phyloP scores from a whole-genome alignment of 495 filamentous ascomycete species.

The Penicillium longicatenatum region DNA sequence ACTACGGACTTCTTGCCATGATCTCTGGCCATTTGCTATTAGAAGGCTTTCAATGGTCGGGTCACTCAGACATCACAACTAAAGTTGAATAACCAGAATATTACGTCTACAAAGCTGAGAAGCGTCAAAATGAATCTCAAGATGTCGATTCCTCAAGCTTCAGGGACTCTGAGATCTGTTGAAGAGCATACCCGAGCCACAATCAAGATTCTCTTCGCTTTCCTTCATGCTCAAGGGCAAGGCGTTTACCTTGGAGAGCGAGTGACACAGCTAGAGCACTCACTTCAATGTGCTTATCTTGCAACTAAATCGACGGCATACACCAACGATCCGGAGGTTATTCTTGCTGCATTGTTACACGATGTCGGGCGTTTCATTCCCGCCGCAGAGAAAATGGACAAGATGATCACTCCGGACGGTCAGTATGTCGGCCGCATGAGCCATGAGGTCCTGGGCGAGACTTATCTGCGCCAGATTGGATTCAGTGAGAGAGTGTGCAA shows the following conservation, averaged over 20 bases:
- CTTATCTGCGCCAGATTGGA: conserved; percentile 37
- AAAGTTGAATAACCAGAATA: background rate
- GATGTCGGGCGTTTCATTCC: conserved; percentile 47
- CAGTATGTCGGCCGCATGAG: conserved; percentile 38
- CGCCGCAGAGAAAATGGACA: conserved; percentile 29
- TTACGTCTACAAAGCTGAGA: background rate
- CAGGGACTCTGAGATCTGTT: conserved; percentile 6
- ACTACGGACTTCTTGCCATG: conserved; percentile 12
- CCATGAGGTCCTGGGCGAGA: conserved; percentile 42
- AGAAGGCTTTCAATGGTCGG: background rate
- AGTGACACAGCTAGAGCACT: conserved; percentile 46
- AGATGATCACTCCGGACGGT: conserved; percentile 23
- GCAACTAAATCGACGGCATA: conserved; percentile 25
- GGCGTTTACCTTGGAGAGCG: conserved; percentile 39
- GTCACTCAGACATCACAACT: background rate
- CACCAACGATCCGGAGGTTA: conserved; percentile 32
- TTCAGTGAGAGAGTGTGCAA: conserved; percentile 40
- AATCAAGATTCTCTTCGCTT: conserved; percentile 26
- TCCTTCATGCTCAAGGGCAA: conserved; percentile 29
- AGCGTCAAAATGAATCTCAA: conserved; percentile 16
- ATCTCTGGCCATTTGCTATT: background rate
- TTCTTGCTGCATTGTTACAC: conserved; percentile 43
- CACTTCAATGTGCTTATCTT: conserved; percentile 45
- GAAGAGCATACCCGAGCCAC: conserved; percentile 16
- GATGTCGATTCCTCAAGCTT: background rate